Evolutionary conservation across 805 yeast genomes (phyloP), one percentile per base, ranked within the genome.

Genomic region (Zygosaccharomyces pseudorouxii): DNA sequence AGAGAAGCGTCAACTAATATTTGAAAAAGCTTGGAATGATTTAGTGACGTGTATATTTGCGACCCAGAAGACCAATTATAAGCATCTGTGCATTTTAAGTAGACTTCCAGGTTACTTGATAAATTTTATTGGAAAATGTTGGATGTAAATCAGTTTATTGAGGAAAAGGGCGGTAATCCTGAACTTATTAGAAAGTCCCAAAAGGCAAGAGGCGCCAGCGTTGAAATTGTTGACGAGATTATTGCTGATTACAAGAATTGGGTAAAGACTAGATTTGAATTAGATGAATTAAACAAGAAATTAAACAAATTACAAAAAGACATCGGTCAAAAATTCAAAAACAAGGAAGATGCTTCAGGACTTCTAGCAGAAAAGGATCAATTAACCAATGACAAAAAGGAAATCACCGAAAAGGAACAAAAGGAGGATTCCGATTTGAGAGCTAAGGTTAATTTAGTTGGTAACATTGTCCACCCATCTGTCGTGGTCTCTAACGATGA

Each of bases 131-230:
- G n/a, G n/a, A 56, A 36, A 47, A 92, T 93, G 99, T 82, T 93
- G 72, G 99, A 93, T 70, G 88, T 93, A 57, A 76, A 84, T 57
- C 86, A 86, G 66, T 93, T 93, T 68, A 84, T 93, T 59, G 96
- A 83, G 59, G 99, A 93, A 67, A 92, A 89, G 72, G 99, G 99
- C 51, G 99, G 99, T 54, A 81, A 90, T 69, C 97, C 99, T 38
- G 92, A 90, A 58, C 75, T 75, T 47, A 89, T 93, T 67, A 85
- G 85, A 68, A 80, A 74, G 63, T 90, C 97, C 33, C 99, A 93
- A 71, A 81, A 74, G 69, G 96, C 95, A 54, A 89, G 99, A 76
- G 96, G 95, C 53, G 98, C 80, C 59, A 74, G 93, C 30, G 98
- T 90, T 46, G 99, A 93, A 71, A 64, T 93, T 46, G 98, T 93